A percentile compares a stretch with the other conserved stretches of the same genome.
phyloP scores from a whole-genome alignment of 257 asterid genomes.

The Knoxia roxburghii region DNA sequence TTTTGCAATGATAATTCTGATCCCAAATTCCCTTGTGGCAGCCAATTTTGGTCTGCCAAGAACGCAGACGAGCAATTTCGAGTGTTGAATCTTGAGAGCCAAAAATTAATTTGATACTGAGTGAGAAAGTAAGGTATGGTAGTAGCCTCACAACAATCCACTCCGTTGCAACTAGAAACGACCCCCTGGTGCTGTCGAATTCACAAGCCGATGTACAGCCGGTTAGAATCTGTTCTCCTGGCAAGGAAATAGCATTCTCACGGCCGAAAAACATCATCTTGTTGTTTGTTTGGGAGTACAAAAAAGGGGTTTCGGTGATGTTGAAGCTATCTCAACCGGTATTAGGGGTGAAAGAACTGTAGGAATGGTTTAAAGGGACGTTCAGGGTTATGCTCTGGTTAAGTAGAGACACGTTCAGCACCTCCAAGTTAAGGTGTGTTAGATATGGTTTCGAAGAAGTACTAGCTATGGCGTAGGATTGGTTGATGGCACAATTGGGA shows the following conservation, averaged over 20 bases:
- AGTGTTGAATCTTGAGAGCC: neutral
- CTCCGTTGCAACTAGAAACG: constrained; percentile 14
- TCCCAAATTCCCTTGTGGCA: neutral
- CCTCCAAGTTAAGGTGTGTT: constrained; percentile 13
- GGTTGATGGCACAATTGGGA: neutral
- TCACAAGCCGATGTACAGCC: constrained; percentile 18
- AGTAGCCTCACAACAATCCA: constrained; percentile 19
- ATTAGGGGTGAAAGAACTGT: neutral
- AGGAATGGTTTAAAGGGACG: neutral
- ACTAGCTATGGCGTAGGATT: constrained; percentile 13
- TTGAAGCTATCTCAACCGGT: constrained; percentile 5
- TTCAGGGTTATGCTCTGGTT: constrained; percentile 3
- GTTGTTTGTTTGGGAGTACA: constrained; percentile 9
- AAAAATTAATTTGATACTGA: constrained; percentile 14
- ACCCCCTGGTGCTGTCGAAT: neutral
- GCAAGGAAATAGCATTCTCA: constrained; percentile 7
- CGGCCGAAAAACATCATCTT: constrained; percentile 19
- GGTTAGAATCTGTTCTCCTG: neutral
- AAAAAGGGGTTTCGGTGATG: constrained; percentile 19
- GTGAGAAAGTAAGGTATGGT: constrained; percentile 14
- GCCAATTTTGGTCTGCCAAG: constrained; percentile 21
- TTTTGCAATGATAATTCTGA: neutral
- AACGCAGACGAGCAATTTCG: constrained; percentile 9
- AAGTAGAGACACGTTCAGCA: constrained; percentile 4
- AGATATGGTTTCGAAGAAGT: constrained; percentile 1